phyloP scores from a whole-genome alignment of 495 filamentous ascomycete genomes.

The Aspergillus haitiensis region DNA sequence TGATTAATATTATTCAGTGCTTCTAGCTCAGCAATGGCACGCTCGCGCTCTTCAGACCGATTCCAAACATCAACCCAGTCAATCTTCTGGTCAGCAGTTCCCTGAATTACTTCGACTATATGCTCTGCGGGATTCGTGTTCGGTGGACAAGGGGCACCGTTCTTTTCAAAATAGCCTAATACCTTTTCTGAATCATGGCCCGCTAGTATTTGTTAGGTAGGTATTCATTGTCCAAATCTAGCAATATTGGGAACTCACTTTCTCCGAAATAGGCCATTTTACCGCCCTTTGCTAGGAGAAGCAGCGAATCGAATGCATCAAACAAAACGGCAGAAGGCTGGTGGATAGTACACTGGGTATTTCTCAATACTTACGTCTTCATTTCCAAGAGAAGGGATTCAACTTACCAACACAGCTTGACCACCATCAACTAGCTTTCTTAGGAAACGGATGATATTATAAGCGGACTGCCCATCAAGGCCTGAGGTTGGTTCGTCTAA shows the following conservation, averaged over 20 bases:
- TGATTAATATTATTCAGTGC: conserved; percentile 52
- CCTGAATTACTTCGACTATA: conserved; percentile 53
- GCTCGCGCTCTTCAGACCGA: conserved; percentile 59
- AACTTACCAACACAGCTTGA: conserved; percentile 69
- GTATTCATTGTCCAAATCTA: too few species aligned
- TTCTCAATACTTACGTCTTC: background rate
- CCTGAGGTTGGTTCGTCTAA: conserved; percentile 66
- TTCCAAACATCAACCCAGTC: conserved; percentile 54
- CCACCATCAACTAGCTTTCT: conserved; percentile 79
- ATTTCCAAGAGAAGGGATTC: too few species aligned
- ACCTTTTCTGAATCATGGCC: conserved; percentile 59
- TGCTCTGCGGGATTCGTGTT: conserved; percentile 61
- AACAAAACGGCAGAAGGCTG: conserved; percentile 76
- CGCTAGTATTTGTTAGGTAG: conserved; percentile 49
- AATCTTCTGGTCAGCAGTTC: conserved; percentile 28
- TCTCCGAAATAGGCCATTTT: conserved; percentile 59
- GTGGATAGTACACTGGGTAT: conserved; percentile 73
- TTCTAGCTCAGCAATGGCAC: conserved; percentile 60
- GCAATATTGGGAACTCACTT: conserved; percentile 36
- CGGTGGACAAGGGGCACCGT: conserved; percentile 49
- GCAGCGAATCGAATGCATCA: conserved; percentile 50
- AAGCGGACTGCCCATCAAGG: conserved; percentile 63
- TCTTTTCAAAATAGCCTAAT: conserved; percentile 54
- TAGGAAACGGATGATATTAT: conserved; percentile 71
- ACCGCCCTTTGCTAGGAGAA: conserved; percentile 54